A percentile compares a stretch with the other conserved stretches of the same genome.
Conservation (phyloP, 1,284 basidiomycete genomes). For the Trametes hirsuta region DNA sequence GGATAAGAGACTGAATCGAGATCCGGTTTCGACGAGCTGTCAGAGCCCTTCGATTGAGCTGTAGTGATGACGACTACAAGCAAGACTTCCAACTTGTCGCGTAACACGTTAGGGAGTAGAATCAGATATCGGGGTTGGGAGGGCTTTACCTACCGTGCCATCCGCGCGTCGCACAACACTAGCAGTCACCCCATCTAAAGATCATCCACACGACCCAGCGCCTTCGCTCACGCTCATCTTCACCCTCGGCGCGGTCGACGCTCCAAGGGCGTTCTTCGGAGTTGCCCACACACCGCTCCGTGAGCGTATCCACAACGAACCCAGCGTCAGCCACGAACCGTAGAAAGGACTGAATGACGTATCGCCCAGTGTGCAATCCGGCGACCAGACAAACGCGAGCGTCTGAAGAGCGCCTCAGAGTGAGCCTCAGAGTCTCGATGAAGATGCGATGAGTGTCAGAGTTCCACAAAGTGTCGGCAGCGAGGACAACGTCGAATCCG, state of each 20-base stretch:
- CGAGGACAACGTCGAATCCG: constrained; percentile 66
- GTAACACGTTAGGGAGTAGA: too few relatives aligned
- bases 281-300: constrained; percentile 52
- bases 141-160: not conserved
- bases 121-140: too few relatives aligned
- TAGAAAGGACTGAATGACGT: constrained; percentile 66
- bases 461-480: constrained; percentile 80
- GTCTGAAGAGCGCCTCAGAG: constrained; percentile 44
- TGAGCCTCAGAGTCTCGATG: constrained; percentile 50
- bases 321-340: constrained; percentile 40
- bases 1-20: not conserved
- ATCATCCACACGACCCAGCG: constrained; percentile 72
- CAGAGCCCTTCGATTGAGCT: too few relatives aligned
- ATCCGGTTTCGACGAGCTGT: not conserved
- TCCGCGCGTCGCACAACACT: not conserved
- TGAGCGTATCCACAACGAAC: constrained; percentile 49
- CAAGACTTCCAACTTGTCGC: too few relatives aligned
- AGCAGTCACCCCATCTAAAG: constrained; percentile 50
- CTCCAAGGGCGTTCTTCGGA: constrained; percentile 51
- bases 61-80: too few relatives aligned
- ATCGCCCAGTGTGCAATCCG: constrained; percentile 75
- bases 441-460: constrained; percentile 57
- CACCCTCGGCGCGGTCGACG: constrained; percentile 49
- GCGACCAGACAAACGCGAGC: constrained; percentile 65
- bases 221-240: constrained; percentile 66